These are phyloP conservation scores for Mycena leptocephala DNA, from an alignment of 768 basidiomycete genomes.

Conservation along the genomic window DNA sequence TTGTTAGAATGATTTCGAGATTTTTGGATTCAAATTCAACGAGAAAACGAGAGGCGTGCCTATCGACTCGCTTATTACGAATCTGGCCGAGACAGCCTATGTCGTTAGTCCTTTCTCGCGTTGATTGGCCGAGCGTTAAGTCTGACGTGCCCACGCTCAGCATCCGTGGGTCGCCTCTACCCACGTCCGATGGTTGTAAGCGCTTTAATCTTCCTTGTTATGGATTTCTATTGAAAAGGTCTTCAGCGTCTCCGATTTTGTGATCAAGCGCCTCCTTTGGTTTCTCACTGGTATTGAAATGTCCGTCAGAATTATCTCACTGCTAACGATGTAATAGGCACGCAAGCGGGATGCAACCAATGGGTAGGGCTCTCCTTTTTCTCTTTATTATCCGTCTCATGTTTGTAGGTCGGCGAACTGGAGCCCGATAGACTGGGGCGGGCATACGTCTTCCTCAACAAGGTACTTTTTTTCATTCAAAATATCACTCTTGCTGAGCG, in stretches of 20 bases:
- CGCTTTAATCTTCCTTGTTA: neutral
- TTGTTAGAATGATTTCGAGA: constrained; percentile 66
- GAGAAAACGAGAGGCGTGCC: constrained; percentile 55
- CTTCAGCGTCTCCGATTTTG: constrained; percentile 65
- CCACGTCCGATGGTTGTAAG: constrained; percentile 74
- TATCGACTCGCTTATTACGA: constrained; percentile 69
- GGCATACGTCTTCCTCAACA: constrained; percentile 78
- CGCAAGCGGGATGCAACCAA: constrained; percentile 73
- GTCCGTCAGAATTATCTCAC: constrained; percentile 40
- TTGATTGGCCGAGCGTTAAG: neutral
- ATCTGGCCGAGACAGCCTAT: constrained; percentile 69
- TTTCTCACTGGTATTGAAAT: constrained; percentile 65
- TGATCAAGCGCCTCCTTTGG: constrained; percentile 74
- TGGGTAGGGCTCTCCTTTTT: constrained; percentile 56
- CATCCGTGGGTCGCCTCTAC: constrained; percentile 74
- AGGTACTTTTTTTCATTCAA: constrained; percentile 47
- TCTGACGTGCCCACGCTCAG: constrained; percentile 32
- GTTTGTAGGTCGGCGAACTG: constrained; percentile 65
- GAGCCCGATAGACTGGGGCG: constrained; percentile 68
- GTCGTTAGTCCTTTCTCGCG: constrained; percentile 53
- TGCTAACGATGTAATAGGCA: constrained; percentile 58
- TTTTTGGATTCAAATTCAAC: constrained; percentile 66
- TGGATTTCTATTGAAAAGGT: neutral
- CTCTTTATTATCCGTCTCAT: neutral
- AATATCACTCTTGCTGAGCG: neutral